Conservation (phyloP, 2,329 filamentous ascomycete genomes). For the Fusarium keratoplasticum region DNA sequence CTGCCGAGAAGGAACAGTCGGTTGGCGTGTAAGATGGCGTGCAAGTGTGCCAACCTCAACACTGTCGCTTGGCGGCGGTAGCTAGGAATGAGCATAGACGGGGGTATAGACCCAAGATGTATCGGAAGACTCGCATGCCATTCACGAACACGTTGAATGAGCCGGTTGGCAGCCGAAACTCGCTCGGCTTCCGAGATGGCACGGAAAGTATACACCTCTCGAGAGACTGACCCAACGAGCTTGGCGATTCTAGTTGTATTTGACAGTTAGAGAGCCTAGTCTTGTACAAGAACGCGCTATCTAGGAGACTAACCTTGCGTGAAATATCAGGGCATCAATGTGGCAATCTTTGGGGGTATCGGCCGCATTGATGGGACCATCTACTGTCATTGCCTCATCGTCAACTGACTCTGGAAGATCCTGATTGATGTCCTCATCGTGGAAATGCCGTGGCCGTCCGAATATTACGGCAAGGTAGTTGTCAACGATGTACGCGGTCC, state of each 20-base stretch:
- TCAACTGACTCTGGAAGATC: slow-evolving; percentile 66
- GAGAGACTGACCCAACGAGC: slow-evolving; percentile 54
- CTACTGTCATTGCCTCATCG: slow-evolving; percentile 65
- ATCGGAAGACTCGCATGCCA: slow-evolving; percentile 56
- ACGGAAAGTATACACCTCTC: slow-evolving; percentile 54
- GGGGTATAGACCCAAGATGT: slow-evolving; percentile 56
- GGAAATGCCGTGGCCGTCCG: slow-evolving; percentile 69
- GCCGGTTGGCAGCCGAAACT: slow-evolving; percentile 50
- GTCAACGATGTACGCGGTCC: slow-evolving; percentile 72
- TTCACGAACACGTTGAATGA: slow-evolving; percentile 53
- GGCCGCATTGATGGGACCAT: slow-evolving; percentile 48
- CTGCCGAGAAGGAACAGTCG: slow-evolving; percentile 61
- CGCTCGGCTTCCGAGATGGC: slow-evolving; percentile 51
- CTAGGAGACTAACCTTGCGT: slow-evolving; percentile 49
- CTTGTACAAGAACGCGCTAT: neutral
- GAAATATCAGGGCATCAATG: slow-evolving; percentile 61
- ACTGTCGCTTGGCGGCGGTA: slow-evolving; percentile 63
- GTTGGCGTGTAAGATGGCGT: slow-evolving; percentile 67
- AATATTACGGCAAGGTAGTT: slow-evolving; percentile 73
- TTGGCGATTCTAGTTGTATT: slow-evolving; percentile 47
- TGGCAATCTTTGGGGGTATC: slow-evolving; percentile 57
- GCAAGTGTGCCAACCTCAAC: slow-evolving; percentile 64
- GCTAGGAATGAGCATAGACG: slow-evolving; percentile 58
- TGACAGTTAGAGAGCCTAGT: neutral
- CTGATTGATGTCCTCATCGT: slow-evolving; percentile 74